Evolutionary conservation across 1,284 basidiomycete genomes (phyloP).

Genomic region (Cryptococcus sp.): DNA sequence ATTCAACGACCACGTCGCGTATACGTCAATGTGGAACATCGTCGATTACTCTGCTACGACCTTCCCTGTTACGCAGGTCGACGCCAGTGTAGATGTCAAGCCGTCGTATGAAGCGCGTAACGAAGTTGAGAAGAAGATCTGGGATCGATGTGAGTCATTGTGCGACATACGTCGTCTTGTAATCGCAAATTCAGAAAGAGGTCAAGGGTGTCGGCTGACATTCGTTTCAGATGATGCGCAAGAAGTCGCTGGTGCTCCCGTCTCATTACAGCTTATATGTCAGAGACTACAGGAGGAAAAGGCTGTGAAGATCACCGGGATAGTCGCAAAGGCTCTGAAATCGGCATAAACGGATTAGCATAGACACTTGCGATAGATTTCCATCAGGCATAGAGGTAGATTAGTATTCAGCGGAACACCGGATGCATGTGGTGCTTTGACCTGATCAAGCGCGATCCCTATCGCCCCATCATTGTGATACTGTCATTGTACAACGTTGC

Average conservation of each 20-base stretch:
- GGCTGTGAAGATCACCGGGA: slow-evolving; percentile 34
- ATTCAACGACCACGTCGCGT: slow-evolving; percentile 33
- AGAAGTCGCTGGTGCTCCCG: slow-evolving; percentile 63
- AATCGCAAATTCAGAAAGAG: not conserved
- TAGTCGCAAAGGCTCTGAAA: slow-evolving; percentile 54
- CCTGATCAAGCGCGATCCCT: too few species aligned
- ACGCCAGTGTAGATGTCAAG: slow-evolving; percentile 55
- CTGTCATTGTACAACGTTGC: too few species aligned
- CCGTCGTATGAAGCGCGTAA: slow-evolving; percentile 57
- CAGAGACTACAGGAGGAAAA: slow-evolving; percentile 62
- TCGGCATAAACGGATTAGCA: not conserved
- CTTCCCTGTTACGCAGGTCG: slow-evolving; percentile 67
- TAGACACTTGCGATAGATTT: too few species aligned
- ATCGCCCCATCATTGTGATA: too few species aligned
- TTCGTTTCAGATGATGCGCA: slow-evolving; percentile 60
- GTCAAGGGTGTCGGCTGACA: not conserved
- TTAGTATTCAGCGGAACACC: too few species aligned
- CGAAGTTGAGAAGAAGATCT: slow-evolving; percentile 57
- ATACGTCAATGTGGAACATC: slow-evolving; percentile 47
- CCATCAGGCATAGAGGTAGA: too few species aligned
- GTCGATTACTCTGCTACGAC: slow-evolving; percentile 54
- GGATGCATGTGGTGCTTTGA: too few species aligned
- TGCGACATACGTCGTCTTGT: too few species aligned
- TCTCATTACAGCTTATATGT: slow-evolving; percentile 69
- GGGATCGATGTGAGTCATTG: slow-evolving; percentile 61